These are phyloP conservation scores for Cladophialophora carrionii DNA, from an alignment of 2,329 filamentous ascomycete genomes.

Conservation along the genomic window DNA sequence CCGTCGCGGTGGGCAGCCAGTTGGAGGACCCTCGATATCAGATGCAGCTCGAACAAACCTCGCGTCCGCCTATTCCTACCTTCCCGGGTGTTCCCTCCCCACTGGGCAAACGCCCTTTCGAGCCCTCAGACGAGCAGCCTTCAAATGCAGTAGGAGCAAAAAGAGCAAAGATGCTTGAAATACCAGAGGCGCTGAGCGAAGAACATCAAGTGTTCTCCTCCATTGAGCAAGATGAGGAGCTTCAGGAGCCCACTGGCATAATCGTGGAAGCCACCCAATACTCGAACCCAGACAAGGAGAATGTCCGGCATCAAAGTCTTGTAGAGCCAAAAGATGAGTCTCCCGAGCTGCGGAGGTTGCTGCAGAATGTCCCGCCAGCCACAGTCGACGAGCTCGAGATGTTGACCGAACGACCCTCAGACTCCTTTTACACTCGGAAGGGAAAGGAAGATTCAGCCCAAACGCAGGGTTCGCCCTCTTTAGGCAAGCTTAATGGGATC, in stretches of 20 bases:
- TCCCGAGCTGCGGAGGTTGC: slow-evolving; percentile 27
- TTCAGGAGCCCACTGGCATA: slow-evolving; percentile 12
- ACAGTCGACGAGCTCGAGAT: slow-evolving; percentile 33
- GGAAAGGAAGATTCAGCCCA: background rate
- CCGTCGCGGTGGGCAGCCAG: slow-evolving; percentile 34
- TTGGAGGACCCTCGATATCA: slow-evolving; percentile 32
- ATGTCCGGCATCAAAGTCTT: slow-evolving; percentile 8
- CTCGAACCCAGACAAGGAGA: slow-evolving; percentile 14
- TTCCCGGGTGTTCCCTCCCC: slow-evolving; percentile 29
- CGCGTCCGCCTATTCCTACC: slow-evolving; percentile 34
- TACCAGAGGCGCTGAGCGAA: slow-evolving; percentile 28
- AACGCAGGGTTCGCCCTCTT: background rate
- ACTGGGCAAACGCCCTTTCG: slow-evolving; percentile 29
- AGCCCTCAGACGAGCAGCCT: slow-evolving; percentile 11
- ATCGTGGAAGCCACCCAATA: slow-evolving; percentile 26
- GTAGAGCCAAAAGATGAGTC: slow-evolving; percentile 30
- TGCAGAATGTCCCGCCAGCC: slow-evolving; percentile 26
- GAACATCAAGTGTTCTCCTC: slow-evolving; percentile 28
- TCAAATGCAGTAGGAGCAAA: slow-evolving; percentile 19
- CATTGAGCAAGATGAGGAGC: slow-evolving; percentile 30
- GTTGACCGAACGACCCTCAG: slow-evolving; percentile 25
- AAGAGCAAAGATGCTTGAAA: slow-evolving; percentile 33
- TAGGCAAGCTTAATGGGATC: slow-evolving; percentile 3
- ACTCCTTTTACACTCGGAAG: slow-evolving; percentile 10
- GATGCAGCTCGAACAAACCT: slow-evolving; percentile 26